These are phyloP conservation scores for Tieghemiomyces parasiticus DNA, from an alignment of 192 early-diverging fungal species.

Conservation along the genomic window DNA sequence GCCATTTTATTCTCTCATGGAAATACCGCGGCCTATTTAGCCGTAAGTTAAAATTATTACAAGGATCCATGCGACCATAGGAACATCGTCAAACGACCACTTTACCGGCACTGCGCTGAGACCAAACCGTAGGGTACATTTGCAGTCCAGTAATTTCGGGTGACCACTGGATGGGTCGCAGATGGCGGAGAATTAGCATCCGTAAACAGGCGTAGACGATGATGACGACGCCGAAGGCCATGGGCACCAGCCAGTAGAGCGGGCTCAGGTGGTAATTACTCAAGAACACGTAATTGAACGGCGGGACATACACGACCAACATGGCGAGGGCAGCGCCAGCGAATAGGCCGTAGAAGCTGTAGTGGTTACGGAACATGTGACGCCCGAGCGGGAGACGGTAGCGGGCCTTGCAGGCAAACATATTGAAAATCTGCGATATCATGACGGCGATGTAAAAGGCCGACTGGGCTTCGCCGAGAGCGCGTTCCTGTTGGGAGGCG, in stretches of 20 bases:
- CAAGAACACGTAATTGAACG: constrained; percentile 62
- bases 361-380: constrained; percentile 68
- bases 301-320: constrained; percentile 73
- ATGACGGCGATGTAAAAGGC: constrained; percentile 60
- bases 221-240: constrained; percentile 69
- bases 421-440: constrained; percentile 83
- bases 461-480: constrained; percentile 65
- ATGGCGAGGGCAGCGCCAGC: constrained; percentile 47
- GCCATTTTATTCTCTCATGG: too few species aligned
- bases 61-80: too few species aligned
- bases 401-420: constrained; percentile 83
- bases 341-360: constrained; percentile 53
- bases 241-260: constrained; percentile 69
- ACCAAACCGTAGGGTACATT: constrained; percentile 69
- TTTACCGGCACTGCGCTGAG: constrained; percentile 11
- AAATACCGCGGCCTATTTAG: too few species aligned
- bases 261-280: constrained; percentile 48
- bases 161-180: constrained; percentile 49
- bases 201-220: constrained; percentile 59
- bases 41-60: too few species aligned
- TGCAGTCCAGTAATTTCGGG: constrained; percentile 70
- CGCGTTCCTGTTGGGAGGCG: constrained; percentile 40
- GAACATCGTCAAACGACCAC: too few species aligned
- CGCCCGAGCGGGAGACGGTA: constrained; percentile 59
- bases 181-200: constrained; percentile 37